Evolutionary conservation across 2,329 filamentous ascomycete species (phyloP).

Genomic region (Metarhizium robertsii): DNA sequence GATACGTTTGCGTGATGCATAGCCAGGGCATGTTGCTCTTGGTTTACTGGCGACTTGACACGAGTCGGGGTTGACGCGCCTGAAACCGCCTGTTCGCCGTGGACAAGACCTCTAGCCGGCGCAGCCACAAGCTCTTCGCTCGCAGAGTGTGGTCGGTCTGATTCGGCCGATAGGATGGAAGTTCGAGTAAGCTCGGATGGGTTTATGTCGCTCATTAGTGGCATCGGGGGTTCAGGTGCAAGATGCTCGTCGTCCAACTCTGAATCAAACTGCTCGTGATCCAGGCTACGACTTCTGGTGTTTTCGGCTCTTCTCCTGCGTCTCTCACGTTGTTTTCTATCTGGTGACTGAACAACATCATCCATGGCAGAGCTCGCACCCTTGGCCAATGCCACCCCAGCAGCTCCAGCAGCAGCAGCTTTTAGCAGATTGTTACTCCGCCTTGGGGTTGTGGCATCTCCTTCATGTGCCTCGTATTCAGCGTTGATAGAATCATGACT

Average conservation of each 20-base stretch:
- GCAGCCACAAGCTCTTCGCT: conserved; percentile 45
- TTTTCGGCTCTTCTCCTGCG: conserved; percentile 43
- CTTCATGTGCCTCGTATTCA: conserved; percentile 20
- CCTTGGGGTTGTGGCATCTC: conserved; percentile 35
- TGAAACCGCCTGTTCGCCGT: conserved; percentile 48
- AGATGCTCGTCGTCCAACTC: conserved; percentile 40
- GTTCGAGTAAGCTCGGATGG: conserved; percentile 80
- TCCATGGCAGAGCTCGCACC: conserved; percentile 24
- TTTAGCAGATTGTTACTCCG: conserved; percentile 35
- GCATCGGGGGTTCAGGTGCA: conserved; percentile 66
- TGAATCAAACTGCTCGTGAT: conserved; percentile 35
- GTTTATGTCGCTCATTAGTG: conserved; percentile 76
- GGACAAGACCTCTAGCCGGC: conserved; percentile 46
- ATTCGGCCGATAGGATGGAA: conserved; percentile 76
- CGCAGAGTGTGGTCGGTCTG: conserved; percentile 62
- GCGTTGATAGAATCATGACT: conserved; percentile 38
- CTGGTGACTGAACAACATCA: conserved; percentile 34
- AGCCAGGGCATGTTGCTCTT: conserved; percentile 51
- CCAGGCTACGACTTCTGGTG: conserved; percentile 33
- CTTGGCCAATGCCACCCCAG: conserved; percentile 25
- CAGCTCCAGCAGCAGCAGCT: conserved; percentile 35
- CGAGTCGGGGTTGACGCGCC: conserved; percentile 55
- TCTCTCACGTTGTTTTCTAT: conserved; percentile 41
- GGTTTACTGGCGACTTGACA: conserved; percentile 40
- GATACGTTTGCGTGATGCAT: conserved; percentile 58